These are phyloP conservation scores for Gossypium schwendimanii DNA, from an alignment of 441 rosid species.

Conservation along the genomic window DNA sequence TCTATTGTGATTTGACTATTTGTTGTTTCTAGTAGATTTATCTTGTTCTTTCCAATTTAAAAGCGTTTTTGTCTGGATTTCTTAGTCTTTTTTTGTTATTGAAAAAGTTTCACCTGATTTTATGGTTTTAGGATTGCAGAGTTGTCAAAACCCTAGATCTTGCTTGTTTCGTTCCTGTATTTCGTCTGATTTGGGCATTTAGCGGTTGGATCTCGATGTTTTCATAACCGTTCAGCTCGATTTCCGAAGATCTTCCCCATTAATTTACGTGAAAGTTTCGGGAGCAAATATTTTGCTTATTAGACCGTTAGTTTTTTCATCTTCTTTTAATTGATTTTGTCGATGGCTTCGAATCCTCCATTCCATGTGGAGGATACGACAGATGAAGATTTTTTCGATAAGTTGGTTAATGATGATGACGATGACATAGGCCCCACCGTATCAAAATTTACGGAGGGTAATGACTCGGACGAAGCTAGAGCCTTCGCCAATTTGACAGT, in stretches of 20 bases:
- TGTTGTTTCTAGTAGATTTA: background rate
- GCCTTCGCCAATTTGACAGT: conserved; percentile 50
- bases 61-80: background rate
- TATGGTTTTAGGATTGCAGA: conserved; percentile 15
- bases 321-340: conserved; percentile 10
- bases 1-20: background rate
- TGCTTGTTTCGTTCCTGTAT: conserved; percentile 5
- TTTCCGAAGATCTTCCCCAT: conserved; percentile 14
- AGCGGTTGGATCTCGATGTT: conserved; percentile 44
- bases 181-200: conserved; percentile 25
- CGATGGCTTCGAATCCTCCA: conserved; percentile 77
- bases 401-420: conserved; percentile 52
- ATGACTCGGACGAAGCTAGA: conserved; percentile 48
- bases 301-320: conserved; percentile 17
- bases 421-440: conserved; percentile 28
- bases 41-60: background rate
- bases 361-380: conserved; percentile 90
- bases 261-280: conserved; percentile 5
- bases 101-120: background rate
- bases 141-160: conserved; percentile 43
- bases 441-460: conserved; percentile 27
- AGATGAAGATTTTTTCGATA: conserved; percentile 94
- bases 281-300: background rate
- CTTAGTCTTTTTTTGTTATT: background rate
- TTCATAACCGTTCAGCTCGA: conserved; percentile 24